Evolutionary conservation across 495 filamentous ascomycete species (phyloP).

Genomic region (Neohortaea acidophila): DNA sequence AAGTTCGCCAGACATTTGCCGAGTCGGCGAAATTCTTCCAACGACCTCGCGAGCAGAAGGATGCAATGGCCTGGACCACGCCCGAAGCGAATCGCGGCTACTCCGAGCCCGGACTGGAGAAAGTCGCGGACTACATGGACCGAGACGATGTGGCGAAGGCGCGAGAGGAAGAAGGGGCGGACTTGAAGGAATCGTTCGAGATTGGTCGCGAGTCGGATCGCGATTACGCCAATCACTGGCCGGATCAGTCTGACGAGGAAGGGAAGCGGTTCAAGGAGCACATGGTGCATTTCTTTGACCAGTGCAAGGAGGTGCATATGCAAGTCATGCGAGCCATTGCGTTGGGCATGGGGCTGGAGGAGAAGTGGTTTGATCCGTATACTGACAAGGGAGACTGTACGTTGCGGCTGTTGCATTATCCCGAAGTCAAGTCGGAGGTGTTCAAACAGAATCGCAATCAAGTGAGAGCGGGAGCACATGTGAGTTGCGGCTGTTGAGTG

Average conservation of each 20-base stretch:
- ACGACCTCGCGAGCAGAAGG: constrained; percentile 54
- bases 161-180: constrained; percentile 41
- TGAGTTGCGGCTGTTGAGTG: too few species aligned
- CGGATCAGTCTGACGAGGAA: constrained; percentile 40
- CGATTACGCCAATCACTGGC: constrained; percentile 67
- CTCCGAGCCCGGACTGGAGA: constrained; percentile 59
- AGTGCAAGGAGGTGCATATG: constrained; percentile 59
- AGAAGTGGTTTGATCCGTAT: constrained; percentile 62
- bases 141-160: constrained; percentile 42
- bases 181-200: constrained; percentile 74
- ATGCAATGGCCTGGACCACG: constrained; percentile 30
- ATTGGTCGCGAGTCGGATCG: constrained; percentile 62
- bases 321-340: constrained; percentile 82
- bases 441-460: constrained; percentile 50
- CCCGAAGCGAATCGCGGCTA: constrained; percentile 44
- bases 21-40: constrained; percentile 65
- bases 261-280: constrained; percentile 49
- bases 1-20: constrained; percentile 40
- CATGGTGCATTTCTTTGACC: constrained; percentile 58
- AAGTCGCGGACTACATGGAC: constrained; percentile 47
- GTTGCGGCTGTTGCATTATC: constrained; percentile 81
- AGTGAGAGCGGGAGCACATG: constrained; percentile 72
- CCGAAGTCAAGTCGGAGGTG: constrained; percentile 46
- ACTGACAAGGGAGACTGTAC: constrained; percentile 67
- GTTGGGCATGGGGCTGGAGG: constrained; percentile 59